These are phyloP conservation scores for Neocallimastix lanati DNA, from an alignment of 192 early-diverging fungal genomes.

Conservation along the genomic window DNA sequence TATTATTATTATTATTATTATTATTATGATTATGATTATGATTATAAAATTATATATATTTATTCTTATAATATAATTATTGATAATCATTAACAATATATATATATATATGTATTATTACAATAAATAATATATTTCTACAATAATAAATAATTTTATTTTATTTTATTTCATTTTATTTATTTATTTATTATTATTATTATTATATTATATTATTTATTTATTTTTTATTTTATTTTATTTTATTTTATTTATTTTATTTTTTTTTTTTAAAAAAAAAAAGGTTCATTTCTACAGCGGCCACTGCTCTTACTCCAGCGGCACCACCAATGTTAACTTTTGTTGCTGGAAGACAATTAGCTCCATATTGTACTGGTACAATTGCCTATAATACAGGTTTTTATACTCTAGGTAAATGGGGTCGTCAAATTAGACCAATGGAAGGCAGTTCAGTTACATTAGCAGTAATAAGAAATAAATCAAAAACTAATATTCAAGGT, in stretches of 20 bases:
- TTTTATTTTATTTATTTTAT: slow-evolving; percentile 49
- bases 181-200: no score
- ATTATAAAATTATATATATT: no score
- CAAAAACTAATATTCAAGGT: neutral
- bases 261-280: slow-evolving; percentile 21
- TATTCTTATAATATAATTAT: no score
- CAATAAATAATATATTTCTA: no score
- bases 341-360: slow-evolving; percentile 45
- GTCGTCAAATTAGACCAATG: slow-evolving; percentile 2
- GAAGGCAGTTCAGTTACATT: neutral
- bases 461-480: neutral
- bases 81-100: no score
- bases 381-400: slow-evolving; percentile 62
- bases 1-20: no score
- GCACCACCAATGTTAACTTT: slow-evolving; percentile 47
- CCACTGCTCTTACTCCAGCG: slow-evolving; percentile 25
- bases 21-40: no score
- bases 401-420: slow-evolving; percentile 48
- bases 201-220: no score
- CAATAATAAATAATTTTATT: no score
- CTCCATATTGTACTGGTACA: slow-evolving; percentile 39
- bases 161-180: no score
- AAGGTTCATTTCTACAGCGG: slow-evolving; percentile 48
- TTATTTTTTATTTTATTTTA: no score
- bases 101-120: no score